Evolutionary conservation across 2,329 filamentous ascomycete species (phyloP), one percentile per base, ranked within the genome.

Genomic region (Exophiala dermatitidis): DNA sequence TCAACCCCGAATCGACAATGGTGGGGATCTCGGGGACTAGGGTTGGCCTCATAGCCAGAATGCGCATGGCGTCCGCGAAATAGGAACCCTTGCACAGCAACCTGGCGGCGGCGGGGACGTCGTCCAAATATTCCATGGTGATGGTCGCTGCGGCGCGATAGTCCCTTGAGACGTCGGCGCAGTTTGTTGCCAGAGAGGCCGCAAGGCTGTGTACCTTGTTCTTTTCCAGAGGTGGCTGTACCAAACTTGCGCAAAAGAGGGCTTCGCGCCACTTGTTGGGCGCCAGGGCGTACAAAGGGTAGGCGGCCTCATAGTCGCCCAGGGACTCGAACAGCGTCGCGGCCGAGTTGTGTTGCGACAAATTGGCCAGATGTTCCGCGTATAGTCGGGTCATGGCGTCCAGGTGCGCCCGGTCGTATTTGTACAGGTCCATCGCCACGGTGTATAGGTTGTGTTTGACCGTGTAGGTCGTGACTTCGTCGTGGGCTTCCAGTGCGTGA

Each of bases 261-360:
- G 88, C 88, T 69, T 98, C 91, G 48, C 88, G 88, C 93, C 93
- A 98, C 71, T 87, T 79, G 37, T 89, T 19, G 19, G 19, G 87
- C 1, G 88, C 88, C 1, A 86, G 81, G 56, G 88, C 84, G 71
- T 96, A 98, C 66, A 87, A 88, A 64, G 83, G 80, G 56, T 86
- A 90, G 6, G 93, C 91, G 37, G 85, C 79, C 19, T 74, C 67
- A 65, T 87, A 88, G 66, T 90, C 82, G 8, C 75, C 73, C 6
- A 98, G 82, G 19, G 85, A 95, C 67, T 97, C 93, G 69, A 94
- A 95, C 2, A 90, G 74, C 48, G 96, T 79, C 4, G 88, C 93
- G 12, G 93, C 91, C 68, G 96, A 89, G 62, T 86, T 85, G 72
- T 88, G 88, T 29, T 83, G 79, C 26, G 89, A 95, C 48, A 79